Conservation (phyloP, 345 rosid species). For the Barbarea vulgaris region DNA sequence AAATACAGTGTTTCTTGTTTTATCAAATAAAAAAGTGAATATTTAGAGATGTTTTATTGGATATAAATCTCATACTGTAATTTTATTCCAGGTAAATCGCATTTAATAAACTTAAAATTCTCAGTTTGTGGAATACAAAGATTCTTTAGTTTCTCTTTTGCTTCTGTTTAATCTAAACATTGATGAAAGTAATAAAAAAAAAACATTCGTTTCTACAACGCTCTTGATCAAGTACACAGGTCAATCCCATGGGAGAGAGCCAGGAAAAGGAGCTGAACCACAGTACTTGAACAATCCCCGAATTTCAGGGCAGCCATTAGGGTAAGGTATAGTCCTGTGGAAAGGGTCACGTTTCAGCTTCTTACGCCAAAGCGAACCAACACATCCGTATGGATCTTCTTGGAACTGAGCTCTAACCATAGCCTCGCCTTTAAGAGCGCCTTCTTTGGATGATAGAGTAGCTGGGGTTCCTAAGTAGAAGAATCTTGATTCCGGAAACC, state of each 20-base stretch:
- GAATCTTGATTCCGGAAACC: conserved; percentile 81
- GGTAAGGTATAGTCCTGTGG: conserved; percentile 89
- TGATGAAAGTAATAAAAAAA: conserved; percentile 23
- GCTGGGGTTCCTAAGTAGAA: conserved; percentile 75
- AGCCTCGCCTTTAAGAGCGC: conserved; percentile 84
- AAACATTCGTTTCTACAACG: background rate
- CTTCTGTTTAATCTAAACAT: conserved; percentile 6
- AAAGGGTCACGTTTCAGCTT: conserved; percentile 92
- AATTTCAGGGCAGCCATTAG: conserved; percentile 89
- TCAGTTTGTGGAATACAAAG: conserved; percentile 13
- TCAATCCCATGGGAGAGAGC: conserved; percentile 80
- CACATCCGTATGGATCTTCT: conserved; percentile 88
- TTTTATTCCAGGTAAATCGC: background rate
- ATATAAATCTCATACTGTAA: conserved; percentile 13
- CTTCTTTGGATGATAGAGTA: conserved; percentile 60
- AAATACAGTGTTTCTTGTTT: conserved; percentile 9
- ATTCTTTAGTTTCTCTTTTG: conserved; percentile 9
- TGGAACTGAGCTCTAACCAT: conserved; percentile 77
- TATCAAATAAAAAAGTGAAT: conserved; percentile 23
- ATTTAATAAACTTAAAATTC: conserved; percentile 3
- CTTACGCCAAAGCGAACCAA: conserved; percentile 75
- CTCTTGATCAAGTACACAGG: conserved; percentile 10
- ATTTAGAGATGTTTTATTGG: background rate
- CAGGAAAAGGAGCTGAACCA: conserved; percentile 69
- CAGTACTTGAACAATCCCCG: conserved; percentile 79